These are phyloP conservation scores for Ettlia oleoabundans DNA, from an alignment of 139 green algal genomes.

Conservation along the genomic window DNA sequence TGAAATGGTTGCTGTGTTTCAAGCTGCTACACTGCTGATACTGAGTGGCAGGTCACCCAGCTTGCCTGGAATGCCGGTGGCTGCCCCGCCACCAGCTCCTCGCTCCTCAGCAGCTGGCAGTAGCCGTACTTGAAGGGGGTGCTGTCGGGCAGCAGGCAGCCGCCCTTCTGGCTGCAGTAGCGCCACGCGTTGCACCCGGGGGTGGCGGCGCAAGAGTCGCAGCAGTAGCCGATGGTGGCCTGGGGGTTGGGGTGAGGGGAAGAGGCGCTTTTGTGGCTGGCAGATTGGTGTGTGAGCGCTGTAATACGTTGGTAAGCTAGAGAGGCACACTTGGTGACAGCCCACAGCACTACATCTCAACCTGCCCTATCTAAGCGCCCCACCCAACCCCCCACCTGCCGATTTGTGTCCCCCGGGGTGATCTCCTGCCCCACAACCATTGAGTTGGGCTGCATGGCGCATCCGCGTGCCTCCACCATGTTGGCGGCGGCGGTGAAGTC, in stretches of 20 bases:
- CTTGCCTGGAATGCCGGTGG: too few relatives aligned
- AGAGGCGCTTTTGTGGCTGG: not conserved
- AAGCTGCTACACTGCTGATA: too few relatives aligned
- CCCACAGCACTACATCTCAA: too few relatives aligned
- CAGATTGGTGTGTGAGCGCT: too few relatives aligned
- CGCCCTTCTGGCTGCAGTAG: conserved; percentile 45
- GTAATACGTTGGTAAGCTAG: too few relatives aligned
- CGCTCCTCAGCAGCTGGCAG: conserved; percentile 6
- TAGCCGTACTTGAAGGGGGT: not conserved
- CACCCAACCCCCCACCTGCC: not conserved
- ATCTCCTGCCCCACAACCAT: conserved; percentile 6
- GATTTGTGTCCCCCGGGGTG: conserved; percentile 17
- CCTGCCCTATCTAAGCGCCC: not conserved
- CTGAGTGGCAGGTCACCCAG: too few relatives aligned
- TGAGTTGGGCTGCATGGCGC: conserved; percentile 34
- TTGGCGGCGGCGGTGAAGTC: not conserved
- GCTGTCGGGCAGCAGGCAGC: conserved; percentile 24
- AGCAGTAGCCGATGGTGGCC: conserved; percentile 39
- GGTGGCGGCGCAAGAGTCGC: conserved; percentile 16
- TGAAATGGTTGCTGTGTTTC: too few relatives aligned
- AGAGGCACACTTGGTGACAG: too few relatives aligned
- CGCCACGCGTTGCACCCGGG: conserved; percentile 31
- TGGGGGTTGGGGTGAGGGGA: not conserved
- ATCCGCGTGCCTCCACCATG: conserved; percentile 7
- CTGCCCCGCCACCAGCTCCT: not conserved